Conservation (phyloP, 352 stramenopile genomes). For the Globisporangium paddicum region DNA sequence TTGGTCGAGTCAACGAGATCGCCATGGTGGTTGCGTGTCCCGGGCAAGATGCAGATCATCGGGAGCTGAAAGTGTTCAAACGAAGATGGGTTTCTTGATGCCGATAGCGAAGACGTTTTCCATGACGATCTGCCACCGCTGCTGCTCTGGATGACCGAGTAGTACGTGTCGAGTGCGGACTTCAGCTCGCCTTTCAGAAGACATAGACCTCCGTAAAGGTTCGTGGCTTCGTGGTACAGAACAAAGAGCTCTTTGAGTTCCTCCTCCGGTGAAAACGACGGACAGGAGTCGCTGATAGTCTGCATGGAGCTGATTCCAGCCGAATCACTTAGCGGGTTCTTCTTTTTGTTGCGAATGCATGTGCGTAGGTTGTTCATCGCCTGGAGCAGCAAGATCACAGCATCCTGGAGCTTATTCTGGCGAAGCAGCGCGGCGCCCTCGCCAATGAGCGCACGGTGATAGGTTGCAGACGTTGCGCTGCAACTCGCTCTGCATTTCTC, state of each 20-base stretch:
- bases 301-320: not conserved
- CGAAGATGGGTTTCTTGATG: not conserved
- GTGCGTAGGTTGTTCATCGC: conserved; percentile 30
- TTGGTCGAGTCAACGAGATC: conserved; percentile 43
- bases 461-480: conserved; percentile 20
- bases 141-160: conserved; percentile 20
- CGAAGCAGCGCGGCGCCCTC: conserved; percentile 36
- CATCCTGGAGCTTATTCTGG: conserved; percentile 37
- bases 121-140: not conserved
- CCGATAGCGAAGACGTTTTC: conserved; percentile 1
- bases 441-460: conserved; percentile 43
- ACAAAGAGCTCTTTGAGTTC: conserved; percentile 16
- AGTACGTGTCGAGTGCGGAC: conserved; percentile 42
- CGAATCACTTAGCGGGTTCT: not conserved
- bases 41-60: conserved; percentile 37
- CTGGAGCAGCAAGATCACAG: conserved; percentile 30
- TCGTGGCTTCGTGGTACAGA: conserved; percentile 35
- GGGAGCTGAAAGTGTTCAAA: conserved; percentile 26
- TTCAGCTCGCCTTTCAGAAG: conserved; percentile 50
- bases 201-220: conserved; percentile 44
- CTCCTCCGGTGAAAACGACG: not conserved
- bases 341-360: conserved; percentile 13
- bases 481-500: conserved; percentile 27
- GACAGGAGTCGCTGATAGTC: not conserved
- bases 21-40: conserved; percentile 30